Percentiles rank a stretch among this genome's conserved stretches.
phyloP scores from a whole-genome alignment of 2,329 filamentous ascomycete species.

The Gyromitra esculenta region DNA sequence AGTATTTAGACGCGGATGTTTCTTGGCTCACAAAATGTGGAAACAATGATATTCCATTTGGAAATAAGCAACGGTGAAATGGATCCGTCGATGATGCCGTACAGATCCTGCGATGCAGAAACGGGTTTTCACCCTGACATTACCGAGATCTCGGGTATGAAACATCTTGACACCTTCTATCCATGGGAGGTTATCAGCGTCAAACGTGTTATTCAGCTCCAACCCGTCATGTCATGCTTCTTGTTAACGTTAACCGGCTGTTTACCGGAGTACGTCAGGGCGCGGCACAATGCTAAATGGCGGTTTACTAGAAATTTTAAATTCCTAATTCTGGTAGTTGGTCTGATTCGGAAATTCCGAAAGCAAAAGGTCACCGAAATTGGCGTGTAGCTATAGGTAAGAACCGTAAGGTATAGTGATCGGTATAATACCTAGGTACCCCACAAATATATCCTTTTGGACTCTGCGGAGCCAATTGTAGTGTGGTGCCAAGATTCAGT shows the following conservation, averaged over 20 bases:
- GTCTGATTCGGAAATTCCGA: slow-evolving; percentile 30
- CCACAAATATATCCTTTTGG: neutral
- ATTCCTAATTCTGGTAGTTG: slow-evolving; percentile 15
- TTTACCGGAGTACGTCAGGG: slow-evolving; percentile 33
- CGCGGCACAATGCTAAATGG: neutral
- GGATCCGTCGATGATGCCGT: slow-evolving; percentile 25
- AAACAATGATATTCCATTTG: slow-evolving; percentile 22
- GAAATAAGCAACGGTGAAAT: slow-evolving; percentile 35
- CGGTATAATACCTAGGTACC: neutral
- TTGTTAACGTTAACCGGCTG: slow-evolving; percentile 22
- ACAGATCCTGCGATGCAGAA: slow-evolving; percentile 50
- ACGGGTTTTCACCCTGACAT: slow-evolving; percentile 48
- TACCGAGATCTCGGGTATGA: slow-evolving; percentile 50
- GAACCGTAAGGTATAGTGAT: neutral
- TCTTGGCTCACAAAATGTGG: slow-evolving; percentile 21
- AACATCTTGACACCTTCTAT: slow-evolving; percentile 46
- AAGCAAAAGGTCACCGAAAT: slow-evolving; percentile 2
- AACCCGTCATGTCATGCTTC: slow-evolving; percentile 29
- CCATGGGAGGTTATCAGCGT: slow-evolving; percentile 41
- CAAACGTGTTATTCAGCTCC: slow-evolving; percentile 23
- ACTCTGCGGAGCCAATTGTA: neutral
- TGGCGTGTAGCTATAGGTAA: neutral
- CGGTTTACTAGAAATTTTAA: neutral
- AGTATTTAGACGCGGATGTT: slow-evolving; percentile 37
- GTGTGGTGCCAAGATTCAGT: slow-evolving; percentile 5